Percentiles rank a stretch among this genome's conserved stretches.
phyloP scores from a whole-genome alignment of 805 yeast species.

The Cyberlindnera petersonii region DNA sequence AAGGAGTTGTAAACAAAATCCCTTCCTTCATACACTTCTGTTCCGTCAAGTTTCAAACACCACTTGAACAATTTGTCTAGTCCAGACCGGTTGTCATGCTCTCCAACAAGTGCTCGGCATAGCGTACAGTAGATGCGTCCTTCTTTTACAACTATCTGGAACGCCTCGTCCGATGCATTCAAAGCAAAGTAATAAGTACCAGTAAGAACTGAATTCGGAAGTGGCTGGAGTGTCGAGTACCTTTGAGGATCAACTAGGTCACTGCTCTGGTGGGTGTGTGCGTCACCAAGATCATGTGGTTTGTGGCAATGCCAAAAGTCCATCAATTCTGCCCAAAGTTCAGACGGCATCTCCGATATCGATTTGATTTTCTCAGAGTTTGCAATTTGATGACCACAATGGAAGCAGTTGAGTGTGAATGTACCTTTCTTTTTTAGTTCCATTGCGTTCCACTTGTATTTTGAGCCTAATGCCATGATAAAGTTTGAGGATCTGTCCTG shows the following conservation, averaged over 20 bases:
- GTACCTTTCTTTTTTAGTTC: constrained; percentile 32
- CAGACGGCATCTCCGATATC: constrained; percentile 77
- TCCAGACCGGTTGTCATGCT: constrained; percentile 30
- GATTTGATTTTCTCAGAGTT: constrained; percentile 30
- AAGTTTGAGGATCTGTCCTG: constrained; percentile 20
- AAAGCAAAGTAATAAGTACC: constrained; percentile 52
- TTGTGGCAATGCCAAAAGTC: constrained; percentile 98
- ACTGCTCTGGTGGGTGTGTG: constrained; percentile 1
- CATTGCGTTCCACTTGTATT: constrained; percentile 40
- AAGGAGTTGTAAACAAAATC: constrained; percentile 37
- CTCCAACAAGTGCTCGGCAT: constrained; percentile 42
- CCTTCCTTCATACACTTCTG: constrained; percentile 35
- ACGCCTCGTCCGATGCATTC: constrained; percentile 6
- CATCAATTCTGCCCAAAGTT: constrained; percentile 91
- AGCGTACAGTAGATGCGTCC: constrained; percentile 30
- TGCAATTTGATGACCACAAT: constrained; percentile 31
- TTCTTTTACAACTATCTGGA: constrained; percentile 4
- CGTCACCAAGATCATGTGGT: constrained; percentile 48
- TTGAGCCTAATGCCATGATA: constrained; percentile 21
- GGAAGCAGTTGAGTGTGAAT: constrained; percentile 32
- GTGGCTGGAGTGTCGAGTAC: constrained; percentile 44
- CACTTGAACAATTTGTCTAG: constrained; percentile 50
- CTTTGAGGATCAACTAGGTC: constrained; percentile 22
- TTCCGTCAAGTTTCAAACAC: constrained; percentile 38
- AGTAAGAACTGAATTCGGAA: constrained; percentile 39